These are phyloP conservation scores for Fusarium praegraminearum DNA, from an alignment of 2,329 filamentous ascomycete species.

Conservation along the genomic window DNA sequence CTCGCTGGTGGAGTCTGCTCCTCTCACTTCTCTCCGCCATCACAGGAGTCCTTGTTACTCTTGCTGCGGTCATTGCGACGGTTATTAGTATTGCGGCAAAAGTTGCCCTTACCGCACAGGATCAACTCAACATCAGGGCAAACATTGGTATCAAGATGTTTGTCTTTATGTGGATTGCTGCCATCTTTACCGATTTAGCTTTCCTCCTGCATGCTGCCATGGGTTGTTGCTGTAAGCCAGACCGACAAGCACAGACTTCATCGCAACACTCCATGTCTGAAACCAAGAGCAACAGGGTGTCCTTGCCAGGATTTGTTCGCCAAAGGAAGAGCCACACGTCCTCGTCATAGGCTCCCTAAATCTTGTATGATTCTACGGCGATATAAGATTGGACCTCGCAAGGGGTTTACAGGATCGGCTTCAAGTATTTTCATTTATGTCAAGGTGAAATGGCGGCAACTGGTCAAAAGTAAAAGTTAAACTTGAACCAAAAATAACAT, in stretches of 20 bases:
- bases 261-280: conserved; percentile 33
- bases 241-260: conserved; percentile 29
- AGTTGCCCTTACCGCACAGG: conserved; percentile 77
- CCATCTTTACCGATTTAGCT: conserved; percentile 73
- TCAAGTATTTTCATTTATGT: not conserved
- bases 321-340: conserved; percentile 44
- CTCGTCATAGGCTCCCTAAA: conserved; percentile 12
- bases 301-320: conserved; percentile 49
- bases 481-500: not conserved
- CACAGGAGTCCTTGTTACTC: conserved; percentile 73
- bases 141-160: conserved; percentile 80
- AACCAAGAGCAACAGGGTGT: conserved; percentile 35
- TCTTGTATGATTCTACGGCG: not conserved
- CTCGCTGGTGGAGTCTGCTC: conserved; percentile 74
- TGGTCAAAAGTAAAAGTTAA: not conserved
- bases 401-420: not conserved
- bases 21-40: conserved; percentile 76
- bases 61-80: conserved; percentile 80
- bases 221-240: conserved; percentile 76
- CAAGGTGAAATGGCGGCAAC: not conserved
- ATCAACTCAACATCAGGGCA: conserved; percentile 80
- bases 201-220: conserved; percentile 80
- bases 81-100: conserved; percentile 86
- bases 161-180: conserved; percentile 89
- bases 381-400: not conserved